Evolutionary conservation across 306 rosid genomes (phyloP), one percentile per base, ranked within the genome.

Genomic region (Sechiopsis laciniata): DNA sequence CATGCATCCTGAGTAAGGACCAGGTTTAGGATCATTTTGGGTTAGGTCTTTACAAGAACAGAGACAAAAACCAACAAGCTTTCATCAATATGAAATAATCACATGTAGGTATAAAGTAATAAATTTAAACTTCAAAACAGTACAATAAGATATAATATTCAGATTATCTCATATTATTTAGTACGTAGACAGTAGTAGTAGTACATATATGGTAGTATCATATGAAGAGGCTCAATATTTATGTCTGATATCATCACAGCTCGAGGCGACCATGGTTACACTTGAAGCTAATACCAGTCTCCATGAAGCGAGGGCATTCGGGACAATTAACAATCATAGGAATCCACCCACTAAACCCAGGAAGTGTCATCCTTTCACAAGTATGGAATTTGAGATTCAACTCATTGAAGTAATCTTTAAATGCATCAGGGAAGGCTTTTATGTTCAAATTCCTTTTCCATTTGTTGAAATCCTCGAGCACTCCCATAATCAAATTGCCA

Each of bases 311-410:
- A 64, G 70, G 52, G 5, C 70, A 64, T 64, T 64, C 70, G n/a
- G 70, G 70, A 37, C 70, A 64, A 4, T 64, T 64, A 0, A 64
- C 52, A 8, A 37, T 37, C 52, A 37, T 64, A 0, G 70, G 70
- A 64, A 64, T 64, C 70, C 70, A 64, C 1, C 70, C 70, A 37
- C 70, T 64, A 64, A 64, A 64, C 8, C 51, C 52, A 35, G 70
- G 70, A 64, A 64, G 70, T 7, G 24, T 64, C 24, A 64, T n/a
- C 37, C 70, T 64, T 16, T 63, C 70, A 37, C 70, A 63, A 63
- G 51, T 63, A 63, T 63, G 70, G 8, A 35, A 35, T 16, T 63
- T 63, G 70, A 63, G 70, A 37, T 35, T 37, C 3, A 63, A 8
- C 8, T 63, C 70, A 5, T 8, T 63, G 70, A 63, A 63, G 24